Conservation (phyloP, 2,329 filamentous ascomycete species). For the Diaporthe ampelina region DNA sequence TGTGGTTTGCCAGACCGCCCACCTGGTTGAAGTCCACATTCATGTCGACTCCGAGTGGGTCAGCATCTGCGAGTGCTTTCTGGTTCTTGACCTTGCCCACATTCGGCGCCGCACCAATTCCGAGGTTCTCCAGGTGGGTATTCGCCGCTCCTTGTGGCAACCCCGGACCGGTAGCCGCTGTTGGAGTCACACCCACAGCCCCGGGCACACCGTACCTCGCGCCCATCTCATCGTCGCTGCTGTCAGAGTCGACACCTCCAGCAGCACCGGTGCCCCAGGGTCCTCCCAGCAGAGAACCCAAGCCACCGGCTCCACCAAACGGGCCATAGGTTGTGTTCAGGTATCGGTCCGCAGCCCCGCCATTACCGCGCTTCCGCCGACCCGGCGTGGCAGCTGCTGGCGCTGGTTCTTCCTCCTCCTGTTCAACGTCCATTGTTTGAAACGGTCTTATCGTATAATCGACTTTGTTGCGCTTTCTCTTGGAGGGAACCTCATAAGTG, state of each 20-base stretch:
- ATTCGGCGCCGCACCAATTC: constrained; percentile 74
- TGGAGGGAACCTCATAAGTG: constrained; percentile 69
- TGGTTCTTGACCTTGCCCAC: constrained; percentile 95
- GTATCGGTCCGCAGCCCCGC: constrained; percentile 76
- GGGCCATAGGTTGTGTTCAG: constrained; percentile 93
- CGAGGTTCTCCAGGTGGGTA: constrained; percentile 45
- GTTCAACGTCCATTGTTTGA: constrained; percentile 78
- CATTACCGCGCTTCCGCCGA: constrained; percentile 74
- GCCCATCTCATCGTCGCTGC: constrained; percentile 91
- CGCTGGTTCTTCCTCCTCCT: constrained; percentile 77
- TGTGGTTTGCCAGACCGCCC: constrained; percentile 91
- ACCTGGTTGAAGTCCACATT: constrained; percentile 96
- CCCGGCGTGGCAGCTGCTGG: constrained; percentile 74
- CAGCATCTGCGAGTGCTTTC: constrained; percentile 91
- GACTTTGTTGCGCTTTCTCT: constrained; percentile 71
- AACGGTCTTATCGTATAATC: constrained; percentile 91
- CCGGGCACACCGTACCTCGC: constrained; percentile 72
- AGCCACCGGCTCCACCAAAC: constrained; percentile 87
- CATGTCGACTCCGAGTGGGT: constrained; percentile 92
- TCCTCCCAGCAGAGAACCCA: constrained; percentile 78
- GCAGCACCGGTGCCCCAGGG: constrained; percentile 79
- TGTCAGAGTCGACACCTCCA: constrained; percentile 91
- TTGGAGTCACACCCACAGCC: constrained; percentile 73
- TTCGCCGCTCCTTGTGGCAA: constrained; percentile 55
- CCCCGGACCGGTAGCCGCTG: constrained; percentile 61